Evolutionary conservation across 148 eudicot species (phyloP), one percentile per base, ranked within the genome.

Genomic region (Salicornia ramosissima): DNA sequence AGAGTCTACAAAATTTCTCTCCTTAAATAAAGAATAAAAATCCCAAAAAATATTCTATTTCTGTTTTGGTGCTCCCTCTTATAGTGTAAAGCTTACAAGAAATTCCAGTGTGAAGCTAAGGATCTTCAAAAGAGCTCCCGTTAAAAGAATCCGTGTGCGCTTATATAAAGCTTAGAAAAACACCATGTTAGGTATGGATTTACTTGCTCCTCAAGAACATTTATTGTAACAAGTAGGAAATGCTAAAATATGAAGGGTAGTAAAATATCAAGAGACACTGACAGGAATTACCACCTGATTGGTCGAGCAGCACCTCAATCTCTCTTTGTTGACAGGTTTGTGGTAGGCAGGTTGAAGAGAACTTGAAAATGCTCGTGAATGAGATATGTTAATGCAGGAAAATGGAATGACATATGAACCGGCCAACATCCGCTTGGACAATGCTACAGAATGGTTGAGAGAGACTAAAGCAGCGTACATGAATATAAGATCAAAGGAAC

Each of bases 371-470:
- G 42, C 43, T 58, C 18, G 54, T n/a, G 36, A 12, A n/a, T 58
- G 64, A 45, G 29, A 42, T 45, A 50, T 70, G 65, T 58, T 50
- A 18, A 58, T 14, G 54, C 16, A 70, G 64, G 39, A 43, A n/a
- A 29, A 62, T 8, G 39, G 64, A 69, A 55, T 5, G 39, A 54
- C 26, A 49, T 13, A 58, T 14, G 43, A 46, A 70, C 13, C 55
- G 55, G 39, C 65, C 39, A 70, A 70, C 73, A 70, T 70, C 50
- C 12, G 65, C 29, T 55, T 10, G 16, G 39, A 49, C 24, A 40
- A 22, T 5, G 7, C 31, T 62, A 22, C 42, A 25, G 52, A 47
- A 58, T 58, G 42, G 15, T 49, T 14, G 52, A 8, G 31, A 26
- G 49, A 40, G 34, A 34, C 9, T 3, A 2, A 13, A 3, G 16